Evolutionary conservation across 352 stramenopile species (phyloP), one percentile per base, ranked within the genome.

Genomic region (Phytophthora multivora): DNA sequence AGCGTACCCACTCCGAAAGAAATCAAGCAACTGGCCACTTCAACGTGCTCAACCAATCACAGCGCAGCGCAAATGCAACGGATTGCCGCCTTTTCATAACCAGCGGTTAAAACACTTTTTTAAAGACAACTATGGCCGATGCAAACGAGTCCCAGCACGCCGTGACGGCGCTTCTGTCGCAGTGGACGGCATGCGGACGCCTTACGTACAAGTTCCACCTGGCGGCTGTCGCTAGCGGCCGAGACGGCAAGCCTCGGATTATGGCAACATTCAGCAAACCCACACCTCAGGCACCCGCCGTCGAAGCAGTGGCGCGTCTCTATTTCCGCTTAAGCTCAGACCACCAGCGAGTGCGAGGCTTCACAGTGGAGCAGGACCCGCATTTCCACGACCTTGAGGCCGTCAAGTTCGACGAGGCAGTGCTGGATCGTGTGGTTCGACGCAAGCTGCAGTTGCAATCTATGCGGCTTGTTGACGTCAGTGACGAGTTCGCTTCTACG

Each of bases 151-250:
- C 66, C 31, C 71, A 76, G 31, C 75, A 77, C 26, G 68, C 68
- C 11, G 65, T 88, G 26, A 52, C 56, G 36, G 61, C 59, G 43
- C 75, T 89, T 50, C 76, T 91, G 7, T 73, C 66, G 35, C 57
- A 69, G 12, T 85, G 69, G 69, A 28, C 49, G 8, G 59, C 82
- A 4, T 61, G 47, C 11, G 59, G 67, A 4, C 48, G 66, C 28
- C 78, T 91, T 12, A 75, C 69, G 19, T 90, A 90, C 82, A 86
- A 85, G 31, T 88, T 81, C 65, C 77, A 74, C 8, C 64, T 85
- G 31, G 64, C 71, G 9, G 47, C 59, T 16, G 38, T 61, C 3
- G 47, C 59, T 18, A 73, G 71, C 35, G 76, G 71, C 26, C 45
- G 51, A 30, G 65, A 80, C 28, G 62, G 71, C 41, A 59, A 71